phyloP scores from a whole-genome alignment of 148 eudicot species.

The Selenicereus undatus region DNA sequence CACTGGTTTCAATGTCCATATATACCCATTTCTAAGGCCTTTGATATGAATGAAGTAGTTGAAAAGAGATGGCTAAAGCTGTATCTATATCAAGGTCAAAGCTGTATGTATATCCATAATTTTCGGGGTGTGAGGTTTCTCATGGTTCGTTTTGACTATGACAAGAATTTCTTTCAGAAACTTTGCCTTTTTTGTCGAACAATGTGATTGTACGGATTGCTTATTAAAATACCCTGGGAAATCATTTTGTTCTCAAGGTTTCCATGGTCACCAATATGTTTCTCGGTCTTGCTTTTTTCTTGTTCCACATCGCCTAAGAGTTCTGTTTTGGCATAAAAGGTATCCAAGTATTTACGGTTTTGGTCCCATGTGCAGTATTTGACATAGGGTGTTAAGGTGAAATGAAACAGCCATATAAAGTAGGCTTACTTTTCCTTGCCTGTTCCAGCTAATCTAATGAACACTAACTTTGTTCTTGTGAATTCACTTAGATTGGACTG shows the following conservation, averaged over 20 bases:
- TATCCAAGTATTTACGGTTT: background rate
- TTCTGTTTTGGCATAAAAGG: background rate
- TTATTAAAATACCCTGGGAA: background rate
- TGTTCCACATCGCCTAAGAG: background rate
- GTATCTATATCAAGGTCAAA: no score
- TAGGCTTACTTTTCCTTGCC: background rate
- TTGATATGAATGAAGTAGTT: background rate
- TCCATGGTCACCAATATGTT: no score
- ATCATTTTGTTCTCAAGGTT: background rate
- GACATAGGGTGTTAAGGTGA: background rate
- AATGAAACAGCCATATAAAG: background rate
- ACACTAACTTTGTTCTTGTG: background rate
- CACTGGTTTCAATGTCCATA: background rate
- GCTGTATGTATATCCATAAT: background rate
- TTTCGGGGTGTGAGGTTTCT: constrained; percentile 1
- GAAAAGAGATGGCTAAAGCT: background rate
- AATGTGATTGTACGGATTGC: background rate
- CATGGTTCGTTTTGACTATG: background rate
- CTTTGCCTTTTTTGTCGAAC: background rate
- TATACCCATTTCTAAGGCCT: background rate
- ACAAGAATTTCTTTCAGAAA: background rate
- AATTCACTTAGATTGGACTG: background rate
- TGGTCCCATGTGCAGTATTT: background rate
- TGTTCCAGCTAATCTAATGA: background rate
- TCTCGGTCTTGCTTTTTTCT: background rate